Evolutionary conservation across 2,329 filamentous ascomycete species (phyloP), one percentile per base, ranked within the genome.

Genomic region (Didymella exigua): DNA sequence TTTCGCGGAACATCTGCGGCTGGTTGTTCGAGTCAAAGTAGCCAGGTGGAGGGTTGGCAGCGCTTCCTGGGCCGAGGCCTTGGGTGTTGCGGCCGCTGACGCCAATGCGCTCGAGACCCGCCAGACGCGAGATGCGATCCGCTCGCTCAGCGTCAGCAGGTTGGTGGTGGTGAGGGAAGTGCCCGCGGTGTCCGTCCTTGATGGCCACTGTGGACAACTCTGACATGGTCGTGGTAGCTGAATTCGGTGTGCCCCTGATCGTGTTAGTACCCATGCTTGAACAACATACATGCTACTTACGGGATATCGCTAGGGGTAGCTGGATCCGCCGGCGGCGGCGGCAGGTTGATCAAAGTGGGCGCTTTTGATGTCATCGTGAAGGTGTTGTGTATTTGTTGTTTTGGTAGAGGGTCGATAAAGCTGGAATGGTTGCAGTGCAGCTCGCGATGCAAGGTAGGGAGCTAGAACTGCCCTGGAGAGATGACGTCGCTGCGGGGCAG

Each of bases 121-220:
- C 90, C 19, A 97, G 86, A 45, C 93, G 92, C 37, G 92, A 96
- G 76, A 98, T 97, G 69, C 93, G 92, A 76, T 97, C 93, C 60
- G 91, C 92, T 65, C 93, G 91, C 76, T 96, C 93, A 60, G 92
- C 92, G 68, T 96, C 93, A 57, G 95, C 86, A 67, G 89, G 93
- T 18, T 87, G 75, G 55, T 84, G 82, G 53, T 81, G 77, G 50
- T 87, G 83, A 24, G 86, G 85, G 24, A 88, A 82, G 71, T 92
- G 86, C 60, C 93, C 93, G 57, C 91, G 90, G 71, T 97, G 91
- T 66, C 93, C 93, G 73, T 98, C 93, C 77, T 97, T 96, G 82
- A 96, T 96, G 46, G 93, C 93, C 11, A 91, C 95, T 16, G 93
- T 97, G 14, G 91, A 96, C 42, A 98, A 84, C 34, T 92, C 88